Evolutionary conservation across 225 moss, liverwort and hornwort genomes (phyloP).

Genomic region (Polytrichum commune): DNA sequence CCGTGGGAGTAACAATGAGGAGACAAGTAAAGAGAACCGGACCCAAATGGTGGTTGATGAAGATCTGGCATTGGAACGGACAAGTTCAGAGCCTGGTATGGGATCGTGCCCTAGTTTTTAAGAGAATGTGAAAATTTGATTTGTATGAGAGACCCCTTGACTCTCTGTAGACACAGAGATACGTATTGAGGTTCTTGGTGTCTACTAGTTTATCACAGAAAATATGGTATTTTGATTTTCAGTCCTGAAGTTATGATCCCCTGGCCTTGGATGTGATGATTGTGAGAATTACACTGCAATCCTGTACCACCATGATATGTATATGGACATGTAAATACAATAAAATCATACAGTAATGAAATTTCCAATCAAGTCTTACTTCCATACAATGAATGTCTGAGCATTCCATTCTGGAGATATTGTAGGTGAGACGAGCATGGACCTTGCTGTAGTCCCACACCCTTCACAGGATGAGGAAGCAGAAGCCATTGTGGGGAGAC

Average conservation of each 20-base stretch:
- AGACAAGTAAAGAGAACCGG: constrained; percentile 49
- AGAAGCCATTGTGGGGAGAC: constrained; percentile 75
- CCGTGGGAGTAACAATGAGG: constrained; percentile 39
- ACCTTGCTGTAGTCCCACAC: constrained; percentile 37
- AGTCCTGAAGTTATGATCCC: too few relatives aligned
- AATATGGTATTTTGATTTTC: too few relatives aligned
- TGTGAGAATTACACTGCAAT: too few relatives aligned
- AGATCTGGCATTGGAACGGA: constrained; percentile 36
- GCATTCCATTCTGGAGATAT: too few relatives aligned
- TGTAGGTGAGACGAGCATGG: constrained; percentile 37
- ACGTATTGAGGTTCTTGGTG: too few relatives aligned
- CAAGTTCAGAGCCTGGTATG: constrained; percentile 53
- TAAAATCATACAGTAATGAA: neutral
- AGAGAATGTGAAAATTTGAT: too few relatives aligned
- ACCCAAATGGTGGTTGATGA: constrained; percentile 37
- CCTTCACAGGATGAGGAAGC: constrained; percentile 86
- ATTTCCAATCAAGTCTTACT: constrained; percentile 9
- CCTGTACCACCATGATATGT: too few relatives aligned
- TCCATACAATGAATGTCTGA: neutral
- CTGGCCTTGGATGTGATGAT: too few relatives aligned
- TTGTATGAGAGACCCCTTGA: too few relatives aligned
- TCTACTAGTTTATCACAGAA: too few relatives aligned
- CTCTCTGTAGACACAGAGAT: too few relatives aligned
- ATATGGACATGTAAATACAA: too few relatives aligned
- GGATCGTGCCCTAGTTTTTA: constrained; percentile 1